Base-by-base conservation (phyloP, 169 alveolate genomes). In the Hepatocystis sp. region DNA sequence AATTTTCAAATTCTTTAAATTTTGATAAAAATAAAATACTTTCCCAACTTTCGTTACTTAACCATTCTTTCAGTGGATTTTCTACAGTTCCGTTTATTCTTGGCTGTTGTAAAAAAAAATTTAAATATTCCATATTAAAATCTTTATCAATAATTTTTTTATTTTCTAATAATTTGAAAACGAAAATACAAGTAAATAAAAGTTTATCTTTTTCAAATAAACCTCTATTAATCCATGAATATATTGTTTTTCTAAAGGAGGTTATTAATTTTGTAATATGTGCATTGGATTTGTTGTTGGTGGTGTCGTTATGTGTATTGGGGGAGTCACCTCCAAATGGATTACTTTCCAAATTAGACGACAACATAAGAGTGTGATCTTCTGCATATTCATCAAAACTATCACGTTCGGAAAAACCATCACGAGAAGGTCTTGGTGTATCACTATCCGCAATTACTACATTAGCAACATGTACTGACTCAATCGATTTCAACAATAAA, bases 211-310 rank as follows among this genome's bases (percentile, higher is more conserved):
- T 91, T 91, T 98, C 99, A 65, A 98, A 96, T 66, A 98, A 93
- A 47, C 99, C 99, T 52, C 99, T 94, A 40, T 96, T 92, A 28
- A 98, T 97, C 99, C 99, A 98, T 36, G 96, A 92, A 92, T 95
- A 97, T 76, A 97, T 94, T 2, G 98, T 95, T 88, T 91, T 95
- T 84, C 99, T 96, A 51, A 98, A 96, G 60, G 95, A 92, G 36
- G 94, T 93, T 64, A 97, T 95, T 40, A 98, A 90, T 27, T 63
- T 39, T 32, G 44, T 47, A 46, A 81, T 81, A 55, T 81, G 89
- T 32, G 60, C 84, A 51, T 81, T 71, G 10, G 15, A 7, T 36
- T 36, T 36, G 5, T 36, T 36, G 10, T 36, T 36, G 10, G 5
- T 10, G 5, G 47, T 36, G 10, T 36, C 47, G 10, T 10, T 10